Conservation (phyloP, 768 basidiomycete genomes). For the Rossbeevera mucosa region DNA sequence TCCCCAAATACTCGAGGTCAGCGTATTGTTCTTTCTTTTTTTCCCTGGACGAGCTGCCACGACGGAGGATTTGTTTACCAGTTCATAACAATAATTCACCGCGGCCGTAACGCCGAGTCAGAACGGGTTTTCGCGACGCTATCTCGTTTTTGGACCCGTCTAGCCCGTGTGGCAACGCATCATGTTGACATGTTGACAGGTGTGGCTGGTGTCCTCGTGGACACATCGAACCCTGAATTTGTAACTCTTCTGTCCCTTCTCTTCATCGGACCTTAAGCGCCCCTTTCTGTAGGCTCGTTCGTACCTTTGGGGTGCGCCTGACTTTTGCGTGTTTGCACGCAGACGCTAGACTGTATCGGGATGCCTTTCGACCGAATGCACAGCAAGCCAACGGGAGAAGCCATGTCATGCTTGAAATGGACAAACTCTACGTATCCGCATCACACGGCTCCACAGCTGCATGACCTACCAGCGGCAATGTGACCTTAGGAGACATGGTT, state of each 20-base stretch:
- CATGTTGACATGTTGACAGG: constrained; percentile 2
- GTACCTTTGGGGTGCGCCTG: constrained; percentile 1
- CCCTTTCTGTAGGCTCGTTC: constrained; percentile 19
- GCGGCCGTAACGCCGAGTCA: not conserved
- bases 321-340: constrained; percentile 3
- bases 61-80: not conserved
- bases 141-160: not conserved
- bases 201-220: constrained; percentile 14
- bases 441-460: constrained; percentile 19
- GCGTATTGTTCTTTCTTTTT: not conserved
- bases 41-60: not conserved
- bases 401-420: constrained; percentile 7
- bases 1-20: not conserved
- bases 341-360: constrained; percentile 9
- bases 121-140: not conserved
- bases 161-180: not conserved
- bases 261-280: constrained; percentile 31
- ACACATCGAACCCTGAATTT: constrained; percentile 18
- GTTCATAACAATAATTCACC: not conserved
- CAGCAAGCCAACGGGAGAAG: constrained; percentile 22
- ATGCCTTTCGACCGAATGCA: constrained; percentile 6
- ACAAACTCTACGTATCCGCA: constrained; percentile 4
- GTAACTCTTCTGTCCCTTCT: constrained; percentile 15
- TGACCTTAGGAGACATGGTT: not conserved
- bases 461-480: constrained; percentile 9